A percentile compares a stretch with the other conserved stretches of the same genome.
phyloP scores from a whole-genome alignment of 2,329 filamentous ascomycete genomes.

The Xylariaceae sp. region DNA sequence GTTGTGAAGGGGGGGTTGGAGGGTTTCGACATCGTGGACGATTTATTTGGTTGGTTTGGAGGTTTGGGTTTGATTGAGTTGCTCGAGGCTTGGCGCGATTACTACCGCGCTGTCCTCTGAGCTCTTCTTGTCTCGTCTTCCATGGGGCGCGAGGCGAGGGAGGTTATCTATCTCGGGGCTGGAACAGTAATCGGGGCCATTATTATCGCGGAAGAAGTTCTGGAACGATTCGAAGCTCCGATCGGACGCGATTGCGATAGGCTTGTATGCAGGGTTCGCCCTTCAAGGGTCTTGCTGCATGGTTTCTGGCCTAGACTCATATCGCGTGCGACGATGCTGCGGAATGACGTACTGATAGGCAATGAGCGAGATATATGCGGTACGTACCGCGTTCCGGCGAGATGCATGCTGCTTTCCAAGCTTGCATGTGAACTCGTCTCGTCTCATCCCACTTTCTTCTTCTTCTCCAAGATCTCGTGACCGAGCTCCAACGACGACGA shows the following conservation, averaged over 20 bases:
- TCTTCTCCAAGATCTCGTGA: neutral
- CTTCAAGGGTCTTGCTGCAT: neutral
- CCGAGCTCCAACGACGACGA: neutral
- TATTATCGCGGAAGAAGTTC: slow-evolving; percentile 1
- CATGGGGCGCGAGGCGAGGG: slow-evolving; percentile 4
- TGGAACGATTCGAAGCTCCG: neutral
- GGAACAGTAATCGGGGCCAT: no score
- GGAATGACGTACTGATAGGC: slow-evolving; percentile 19
- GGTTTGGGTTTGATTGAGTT: neutral
- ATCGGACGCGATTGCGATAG: neutral
- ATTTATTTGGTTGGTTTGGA: neutral
- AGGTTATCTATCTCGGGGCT: neutral
- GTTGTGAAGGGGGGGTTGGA: slow-evolving; percentile 49
- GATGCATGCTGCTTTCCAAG: neutral
- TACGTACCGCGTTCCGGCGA: no score
- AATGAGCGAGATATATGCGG: neutral
- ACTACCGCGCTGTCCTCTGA: slow-evolving; percentile 9
- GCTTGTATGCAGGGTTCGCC: neutral
- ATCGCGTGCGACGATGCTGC: neutral
- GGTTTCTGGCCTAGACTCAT: neutral
- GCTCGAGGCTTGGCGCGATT: slow-evolving; percentile 8
- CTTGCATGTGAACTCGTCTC: neutral
- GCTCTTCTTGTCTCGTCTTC: slow-evolving; percentile 1
- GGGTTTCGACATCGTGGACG: slow-evolving; percentile 16
- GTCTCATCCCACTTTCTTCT: neutral